Evolutionary conservation across 1,139 yeast species (phyloP), one percentile per base, ranked within the genome.

Genomic region (Candida sanyaensis): DNA sequence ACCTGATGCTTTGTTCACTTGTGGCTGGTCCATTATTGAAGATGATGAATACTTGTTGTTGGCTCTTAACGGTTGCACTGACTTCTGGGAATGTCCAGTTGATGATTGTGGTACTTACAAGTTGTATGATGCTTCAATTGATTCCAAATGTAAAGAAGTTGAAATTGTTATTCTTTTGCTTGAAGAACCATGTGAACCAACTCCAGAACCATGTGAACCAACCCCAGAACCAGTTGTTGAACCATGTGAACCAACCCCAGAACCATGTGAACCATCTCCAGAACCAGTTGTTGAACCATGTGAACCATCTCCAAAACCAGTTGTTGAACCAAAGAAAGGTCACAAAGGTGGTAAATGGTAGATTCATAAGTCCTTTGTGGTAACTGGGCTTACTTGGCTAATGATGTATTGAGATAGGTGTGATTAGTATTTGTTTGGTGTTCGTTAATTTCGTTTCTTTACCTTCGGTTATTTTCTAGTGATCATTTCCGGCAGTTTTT

Each of bases 41-140:
- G 10, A 42, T 30, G 41, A 50, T 36, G 23, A 66, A 47, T 74
- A 75, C 42, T 72, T 42, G 40, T 42, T 42, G 26, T 48, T 50
- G 37, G 51, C 52, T 39, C 49, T 50, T 32, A 39, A 48, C 41
- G 38, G 45, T 11, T 40, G 39, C 21, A 48, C 45, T 21, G 44
- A 29, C 5, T 50, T 50, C 42, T 50, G 77, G 77, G 66, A 69
- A 58, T 75, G 79, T 57, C 59, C 60, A 55, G 73, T 78, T 24
- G 77, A 78, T 44, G 69, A 64, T 55, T 73, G 39, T 43, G 50
- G 46, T 12, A 26, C 42, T 24, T 48, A 42, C 44, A 48, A 48
- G 26, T 36, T 48, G 9, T 50, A 50, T 36, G 51, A 50, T 39
- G 30, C 43, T 12, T 34, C 58, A 32, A 56, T 50, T 42, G 70